phyloP scores from a whole-genome alignment of 2,329 filamentous ascomycete genomes.

The Bipolaris gigantea region DNA sequence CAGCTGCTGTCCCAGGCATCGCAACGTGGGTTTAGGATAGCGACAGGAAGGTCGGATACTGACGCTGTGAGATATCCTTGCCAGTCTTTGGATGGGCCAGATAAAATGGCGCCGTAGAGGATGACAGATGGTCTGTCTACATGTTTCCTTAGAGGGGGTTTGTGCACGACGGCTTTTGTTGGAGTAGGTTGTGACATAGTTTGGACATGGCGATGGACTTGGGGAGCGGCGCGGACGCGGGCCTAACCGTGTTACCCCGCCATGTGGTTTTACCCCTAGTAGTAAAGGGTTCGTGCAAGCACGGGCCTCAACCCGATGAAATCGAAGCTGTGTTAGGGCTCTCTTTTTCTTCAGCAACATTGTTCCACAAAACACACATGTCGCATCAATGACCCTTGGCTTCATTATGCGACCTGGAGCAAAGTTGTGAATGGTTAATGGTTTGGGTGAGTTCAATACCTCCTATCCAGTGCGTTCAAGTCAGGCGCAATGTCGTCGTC shows the following conservation, averaged over 20 bases:
- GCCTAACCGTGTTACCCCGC: not conserved
- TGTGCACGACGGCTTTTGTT: constrained; percentile 23
- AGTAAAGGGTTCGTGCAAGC: not conserved
- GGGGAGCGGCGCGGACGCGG: not conserved
- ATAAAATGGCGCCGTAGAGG: constrained; percentile 60
- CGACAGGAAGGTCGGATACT: constrained; percentile 51
- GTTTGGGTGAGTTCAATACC: not conserved
- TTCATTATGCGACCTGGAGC: not conserved
- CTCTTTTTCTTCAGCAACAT: no score
- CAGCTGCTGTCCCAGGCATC: constrained; percentile 62
- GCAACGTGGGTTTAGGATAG: constrained; percentile 60
- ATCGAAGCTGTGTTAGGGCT: no score
- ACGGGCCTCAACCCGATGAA: not conserved
- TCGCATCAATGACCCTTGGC: no score
- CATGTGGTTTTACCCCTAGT: not conserved
- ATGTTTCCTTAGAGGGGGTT: constrained; percentile 22
- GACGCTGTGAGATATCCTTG: constrained; percentile 49
- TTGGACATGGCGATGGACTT: not conserved
- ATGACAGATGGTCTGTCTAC: constrained; percentile 52
- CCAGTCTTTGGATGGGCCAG: constrained; percentile 51
- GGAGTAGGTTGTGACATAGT: constrained; percentile 15
- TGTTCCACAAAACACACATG: no score
- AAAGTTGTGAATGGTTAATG: not conserved
- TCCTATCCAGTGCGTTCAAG: not conserved
- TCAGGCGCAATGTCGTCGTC: not conserved